Conservation (phyloP, 83 land plant genomes). For the Isoetes engelmannii region DNA sequence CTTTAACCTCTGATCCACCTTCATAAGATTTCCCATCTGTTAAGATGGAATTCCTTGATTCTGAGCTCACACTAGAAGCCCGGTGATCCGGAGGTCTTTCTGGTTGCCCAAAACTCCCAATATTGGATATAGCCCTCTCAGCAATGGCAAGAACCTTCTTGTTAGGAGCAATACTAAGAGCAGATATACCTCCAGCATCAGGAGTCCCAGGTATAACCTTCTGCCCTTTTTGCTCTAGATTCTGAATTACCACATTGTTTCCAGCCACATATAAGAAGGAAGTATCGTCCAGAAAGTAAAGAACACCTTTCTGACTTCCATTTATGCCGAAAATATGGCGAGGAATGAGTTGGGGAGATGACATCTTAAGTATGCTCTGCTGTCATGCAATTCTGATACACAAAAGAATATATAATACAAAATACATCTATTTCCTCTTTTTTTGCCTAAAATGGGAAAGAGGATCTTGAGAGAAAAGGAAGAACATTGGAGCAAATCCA, state of each 20-base stretch:
- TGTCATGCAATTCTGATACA: too few species aligned
- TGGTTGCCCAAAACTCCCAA: not conserved
- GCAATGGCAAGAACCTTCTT: conserved; percentile 33
- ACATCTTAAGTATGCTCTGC: too few species aligned
- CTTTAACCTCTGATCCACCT: conserved; percentile 10
- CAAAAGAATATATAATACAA: too few species aligned
- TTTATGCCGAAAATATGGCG: conserved; percentile 26
- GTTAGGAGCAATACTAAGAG: conserved; percentile 27
- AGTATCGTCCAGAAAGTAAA: conserved; percentile 29
- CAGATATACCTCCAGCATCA: conserved; percentile 26
- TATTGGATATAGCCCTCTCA: conserved; percentile 11
- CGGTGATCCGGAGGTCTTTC: not conserved
- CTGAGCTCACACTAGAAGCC: conserved; percentile 16
- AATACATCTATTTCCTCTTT: too few species aligned
- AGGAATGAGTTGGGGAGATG: conserved; percentile 19
- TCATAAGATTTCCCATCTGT: conserved; percentile 14
- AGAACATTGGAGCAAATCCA: too few species aligned
- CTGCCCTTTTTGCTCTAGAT: conserved; percentile 20
- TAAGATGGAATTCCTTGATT: conserved; percentile 16
- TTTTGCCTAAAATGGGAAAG: too few species aligned
- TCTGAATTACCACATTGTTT: conserved; percentile 26
- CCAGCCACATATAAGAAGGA: conserved; percentile 30
- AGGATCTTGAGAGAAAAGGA: too few species aligned
- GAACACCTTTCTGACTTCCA: conserved; percentile 15
- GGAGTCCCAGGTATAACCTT: conserved; percentile 35